phyloP scores from a whole-genome alignment of 805 yeast genomes.

The Helenozyma rhizophorensis region DNA sequence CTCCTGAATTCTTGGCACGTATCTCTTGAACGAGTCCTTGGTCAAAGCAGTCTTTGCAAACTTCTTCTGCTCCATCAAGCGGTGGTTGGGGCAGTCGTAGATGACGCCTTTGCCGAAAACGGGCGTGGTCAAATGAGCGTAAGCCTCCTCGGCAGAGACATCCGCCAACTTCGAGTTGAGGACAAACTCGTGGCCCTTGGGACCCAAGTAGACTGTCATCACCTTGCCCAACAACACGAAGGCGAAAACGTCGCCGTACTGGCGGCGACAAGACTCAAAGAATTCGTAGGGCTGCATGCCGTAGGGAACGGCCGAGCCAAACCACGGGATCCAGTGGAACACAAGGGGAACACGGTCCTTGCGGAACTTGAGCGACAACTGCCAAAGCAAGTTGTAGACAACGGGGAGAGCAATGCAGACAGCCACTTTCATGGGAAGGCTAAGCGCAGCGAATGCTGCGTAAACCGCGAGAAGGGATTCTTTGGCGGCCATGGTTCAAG shows the following conservation, averaged over 20 bases:
- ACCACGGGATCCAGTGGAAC: slow-evolving; percentile 91
- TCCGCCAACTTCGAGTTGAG: slow-evolving; percentile 85
- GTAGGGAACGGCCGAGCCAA: slow-evolving; percentile 83
- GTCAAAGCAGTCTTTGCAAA: slow-evolving; percentile 89
- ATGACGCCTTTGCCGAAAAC: slow-evolving; percentile 97
- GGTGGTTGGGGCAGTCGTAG: slow-evolving; percentile 91
- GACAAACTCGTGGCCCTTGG: slow-evolving; percentile 96
- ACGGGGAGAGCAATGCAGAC: slow-evolving; percentile 50
- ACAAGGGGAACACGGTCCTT: slow-evolving; percentile 86
- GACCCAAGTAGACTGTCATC: slow-evolving; percentile 95
- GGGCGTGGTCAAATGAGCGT: slow-evolving; percentile 96
- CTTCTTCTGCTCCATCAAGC: slow-evolving; percentile 97
- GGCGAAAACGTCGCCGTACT: slow-evolving; percentile 91
- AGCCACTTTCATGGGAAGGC: slow-evolving; percentile 24
- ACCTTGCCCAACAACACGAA: slow-evolving; percentile 84
- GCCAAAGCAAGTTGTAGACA: slow-evolving; percentile 62
- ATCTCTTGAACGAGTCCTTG: slow-evolving; percentile 72
- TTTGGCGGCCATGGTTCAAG: slow-evolving; percentile 13
- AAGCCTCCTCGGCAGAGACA: slow-evolving; percentile 95
- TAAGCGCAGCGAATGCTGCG: slow-evolving; percentile 21
- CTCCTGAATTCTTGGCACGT: slow-evolving; percentile 83
- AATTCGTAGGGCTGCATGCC: slow-evolving; percentile 94
- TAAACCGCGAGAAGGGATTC: slow-evolving; percentile 9
- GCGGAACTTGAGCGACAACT: slow-evolving; percentile 63
- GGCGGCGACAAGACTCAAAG: slow-evolving; percentile 69